Conservation (phyloP, 23 red algal species). For the Gracilaria gracilis region DNA sequence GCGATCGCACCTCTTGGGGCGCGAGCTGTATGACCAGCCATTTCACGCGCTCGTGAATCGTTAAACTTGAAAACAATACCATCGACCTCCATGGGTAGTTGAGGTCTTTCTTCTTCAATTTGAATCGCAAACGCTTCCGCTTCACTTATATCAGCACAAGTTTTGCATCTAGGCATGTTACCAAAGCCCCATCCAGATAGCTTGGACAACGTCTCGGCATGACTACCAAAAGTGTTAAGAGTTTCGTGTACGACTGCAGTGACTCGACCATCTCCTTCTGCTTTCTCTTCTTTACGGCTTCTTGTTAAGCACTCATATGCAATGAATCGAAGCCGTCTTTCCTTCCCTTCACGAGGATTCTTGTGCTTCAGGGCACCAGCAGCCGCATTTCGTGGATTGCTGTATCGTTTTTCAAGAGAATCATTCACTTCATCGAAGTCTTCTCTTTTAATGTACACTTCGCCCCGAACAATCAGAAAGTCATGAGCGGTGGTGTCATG, state of each 20-base stretch:
- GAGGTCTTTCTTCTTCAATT: slow-evolving; percentile 46
- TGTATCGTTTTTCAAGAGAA: slow-evolving; percentile 41
- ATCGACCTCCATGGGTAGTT: slow-evolving; percentile 64
- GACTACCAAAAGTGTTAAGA: slow-evolving; percentile 23
- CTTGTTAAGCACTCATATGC: slow-evolving; percentile 73
- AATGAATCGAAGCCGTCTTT: slow-evolving; percentile 74
- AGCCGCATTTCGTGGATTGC: slow-evolving; percentile 82
- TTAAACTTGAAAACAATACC: slow-evolving; percentile 79
- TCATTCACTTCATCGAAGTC: slow-evolving; percentile 68
- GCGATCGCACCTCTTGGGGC: slow-evolving; percentile 77
- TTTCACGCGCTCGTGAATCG: slow-evolving; percentile 44
- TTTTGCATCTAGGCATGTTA: slow-evolving; percentile 23
- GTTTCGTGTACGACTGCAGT: not conserved
- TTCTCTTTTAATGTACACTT: slow-evolving; percentile 69
- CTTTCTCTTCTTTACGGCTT: not conserved
- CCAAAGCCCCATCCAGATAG: slow-evolving; percentile 74
- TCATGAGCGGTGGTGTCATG: not conserved
- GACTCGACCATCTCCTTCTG: not conserved
- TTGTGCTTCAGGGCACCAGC: slow-evolving; percentile 83
- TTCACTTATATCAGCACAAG: slow-evolving; percentile 31
- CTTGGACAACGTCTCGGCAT: slow-evolving; percentile 43
- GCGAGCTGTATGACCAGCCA: slow-evolving; percentile 65
- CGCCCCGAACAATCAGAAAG: slow-evolving; percentile 67
- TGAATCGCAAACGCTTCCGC: slow-evolving; percentile 53
- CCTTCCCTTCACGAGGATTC: slow-evolving; percentile 43